Conservation (phyloP, 2,329 filamentous ascomycete genomes). For the Grosmannia huntii region DNA sequence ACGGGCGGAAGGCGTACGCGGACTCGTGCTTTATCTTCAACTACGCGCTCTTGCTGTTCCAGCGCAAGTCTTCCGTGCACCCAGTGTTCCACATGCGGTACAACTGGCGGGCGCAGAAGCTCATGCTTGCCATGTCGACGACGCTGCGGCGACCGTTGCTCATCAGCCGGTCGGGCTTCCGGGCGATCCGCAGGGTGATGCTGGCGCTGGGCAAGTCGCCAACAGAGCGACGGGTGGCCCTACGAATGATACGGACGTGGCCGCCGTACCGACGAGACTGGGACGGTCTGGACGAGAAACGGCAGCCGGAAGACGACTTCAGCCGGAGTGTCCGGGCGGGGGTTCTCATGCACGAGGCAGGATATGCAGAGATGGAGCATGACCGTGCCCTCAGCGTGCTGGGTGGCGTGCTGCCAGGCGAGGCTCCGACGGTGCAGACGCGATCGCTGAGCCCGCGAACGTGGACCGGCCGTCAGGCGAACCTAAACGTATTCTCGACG, state of each 20-base stretch:
- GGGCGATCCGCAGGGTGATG: slow-evolving; percentile 40
- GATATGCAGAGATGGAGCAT: slow-evolving; percentile 32
- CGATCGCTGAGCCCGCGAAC: slow-evolving; percentile 23
- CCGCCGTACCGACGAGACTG: slow-evolving; percentile 45
- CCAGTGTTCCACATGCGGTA: slow-evolving; percentile 25
- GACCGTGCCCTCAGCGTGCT: slow-evolving; percentile 39
- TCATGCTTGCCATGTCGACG: slow-evolving; percentile 39
- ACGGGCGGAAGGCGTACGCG: slow-evolving; percentile 13
- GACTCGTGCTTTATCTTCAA: slow-evolving; percentile 28
- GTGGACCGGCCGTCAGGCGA: slow-evolving; percentile 17
- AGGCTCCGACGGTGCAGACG: slow-evolving; percentile 45
- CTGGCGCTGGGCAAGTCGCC: slow-evolving; percentile 38
- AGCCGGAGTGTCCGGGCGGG: slow-evolving; percentile 41
- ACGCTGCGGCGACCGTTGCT: slow-evolving; percentile 25
- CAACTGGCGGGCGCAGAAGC: slow-evolving; percentile 46
- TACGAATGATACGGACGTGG: slow-evolving; percentile 40
- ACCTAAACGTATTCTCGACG: slow-evolving; percentile 21
- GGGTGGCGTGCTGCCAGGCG: slow-evolving; percentile 36
- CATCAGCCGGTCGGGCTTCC: slow-evolving; percentile 39
- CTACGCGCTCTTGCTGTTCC: slow-evolving; percentile 23
- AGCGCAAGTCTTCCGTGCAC: slow-evolving; percentile 19
- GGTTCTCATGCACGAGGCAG: slow-evolving; percentile 41
- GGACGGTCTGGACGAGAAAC: slow-evolving; percentile 46
- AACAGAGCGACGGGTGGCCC: slow-evolving; percentile 33
- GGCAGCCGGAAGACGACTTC: slow-evolving; percentile 36